Evolutionary conservation across 163 green algal genomes (phyloP), one percentile per base, ranked within the genome.

Genomic region (Prototheca wickerhamii): DNA sequence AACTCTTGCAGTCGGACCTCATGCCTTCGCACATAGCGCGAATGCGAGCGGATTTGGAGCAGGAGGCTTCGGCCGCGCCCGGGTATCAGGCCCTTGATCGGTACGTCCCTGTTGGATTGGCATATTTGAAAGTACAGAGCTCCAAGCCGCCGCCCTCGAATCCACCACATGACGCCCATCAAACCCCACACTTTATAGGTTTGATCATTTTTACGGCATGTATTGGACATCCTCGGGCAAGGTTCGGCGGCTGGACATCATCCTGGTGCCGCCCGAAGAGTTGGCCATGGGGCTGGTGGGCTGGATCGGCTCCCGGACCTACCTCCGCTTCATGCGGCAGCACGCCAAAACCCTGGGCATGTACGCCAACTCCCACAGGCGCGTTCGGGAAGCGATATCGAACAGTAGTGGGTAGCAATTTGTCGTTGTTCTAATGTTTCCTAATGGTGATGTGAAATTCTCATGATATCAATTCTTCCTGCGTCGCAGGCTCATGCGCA

Each of bases 201-300:
- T 67, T 56, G 73, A 80, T 61, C 73, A 76, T 60, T 29, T 76
- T 0, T 71, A 74, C 30, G 68, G 34, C 42, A 63, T 64, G 33
- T 76, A 58, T 54, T 25, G 37, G 5, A 76, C 68, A 21, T 3
- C 21, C 3, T 29, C 21, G 7, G 73, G 68, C 29, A 42, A 42
- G 29, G 31, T 69, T 20, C 68, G 73, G 42, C 60, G 73, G 12
- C 50, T 76, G 33, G 73, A 80, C 57, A 34, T 80, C 18, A 70
- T 79, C 35, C 60, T 74, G 8, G 54, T 31, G 2, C 68, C 73
- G 2, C 26, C 53, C 0, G 60, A 68, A 17, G 69, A 76, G 53
- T 68, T 32, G 33, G 44, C 53, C 25, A 71, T 67, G 29, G 67
- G 37, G 12, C 53, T 73, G 10, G 63, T 80, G 20, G 65, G 60